Percentiles rank a stretch among this genome's conserved stretches.
Conservation (phyloP, 495 filamentous ascomycete species). For the Neurospora discreta region DNA sequence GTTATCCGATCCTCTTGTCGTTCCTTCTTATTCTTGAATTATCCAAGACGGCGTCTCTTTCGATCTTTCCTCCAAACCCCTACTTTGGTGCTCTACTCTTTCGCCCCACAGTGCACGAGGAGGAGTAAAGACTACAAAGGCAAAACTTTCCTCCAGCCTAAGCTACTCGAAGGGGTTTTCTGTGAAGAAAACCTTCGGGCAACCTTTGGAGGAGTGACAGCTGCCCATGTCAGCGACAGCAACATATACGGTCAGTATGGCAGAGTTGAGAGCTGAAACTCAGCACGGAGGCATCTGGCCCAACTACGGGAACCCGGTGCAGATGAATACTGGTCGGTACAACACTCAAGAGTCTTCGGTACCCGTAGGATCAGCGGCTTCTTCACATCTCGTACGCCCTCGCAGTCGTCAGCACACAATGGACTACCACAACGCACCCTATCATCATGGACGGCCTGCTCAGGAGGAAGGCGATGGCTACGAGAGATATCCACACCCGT, state of each 20-base stretch:
- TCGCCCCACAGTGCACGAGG: not conserved
- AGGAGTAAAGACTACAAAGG: not conserved
- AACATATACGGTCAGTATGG: constrained; percentile 43
- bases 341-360: constrained; percentile 33
- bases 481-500: constrained; percentile 35
- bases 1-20: constrained; percentile 27
- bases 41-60: not conserved
- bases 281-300: constrained; percentile 39
- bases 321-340: constrained; percentile 32
- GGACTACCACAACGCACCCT: constrained; percentile 24
- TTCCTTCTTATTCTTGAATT: constrained; percentile 3
- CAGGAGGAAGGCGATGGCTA: constrained; percentile 35
- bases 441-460: constrained; percentile 34
- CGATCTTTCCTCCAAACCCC: not conserved
- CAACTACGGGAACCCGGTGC: constrained; percentile 39
- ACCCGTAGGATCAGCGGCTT: constrained; percentile 25
- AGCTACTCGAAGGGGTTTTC: constrained; percentile 1
- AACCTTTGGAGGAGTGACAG: constrained; percentile 23
- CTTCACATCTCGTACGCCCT: constrained; percentile 34
- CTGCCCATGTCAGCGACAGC: constrained; percentile 43
- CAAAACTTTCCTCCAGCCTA: not conserved
- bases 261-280: constrained; percentile 43
- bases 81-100: not conserved
- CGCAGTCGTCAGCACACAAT: constrained; percentile 26
- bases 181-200: constrained; percentile 9